Base-by-base conservation (phyloP, 257 asterid species). In the Solanum bulbocastanum region DNA sequence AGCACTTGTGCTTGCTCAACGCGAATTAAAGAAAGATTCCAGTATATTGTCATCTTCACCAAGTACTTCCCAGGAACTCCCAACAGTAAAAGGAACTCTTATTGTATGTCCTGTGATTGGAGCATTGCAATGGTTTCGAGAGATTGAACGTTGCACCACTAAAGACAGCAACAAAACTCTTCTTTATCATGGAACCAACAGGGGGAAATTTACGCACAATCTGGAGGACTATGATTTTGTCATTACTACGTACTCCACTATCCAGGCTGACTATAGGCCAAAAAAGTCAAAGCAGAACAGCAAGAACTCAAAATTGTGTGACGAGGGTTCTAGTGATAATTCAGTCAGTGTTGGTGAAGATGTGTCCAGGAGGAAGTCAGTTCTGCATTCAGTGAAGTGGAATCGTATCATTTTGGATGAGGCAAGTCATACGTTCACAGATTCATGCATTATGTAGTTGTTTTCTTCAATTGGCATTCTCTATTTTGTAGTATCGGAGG, bases 1-100 rank as follows among this genome's bases (percentile, higher is more conserved):
- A 89, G 94, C 99, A 30, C 98, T 96, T 58, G 99, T 96, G 87
- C 95, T 96, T 87, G 92, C 93, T 52, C 95, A 96, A 89, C 89
- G 96, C 76, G 93, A 91, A 88, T 83, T 94, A 79, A 42, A 39
- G 52, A 88, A 37, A 58, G 94, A 83, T 62, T 85, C 88, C 37
- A 86, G 74, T 74, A 78, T 83, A 32, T 89, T 87, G 46, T 81
- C 11, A 13, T 52, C n/a, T 18, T 52, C 10, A 52, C 62, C n/a
- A 18, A 18, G 4, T 52, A 52, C 62, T 52, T 52, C 62, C n/a
- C 62, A 52, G n/a, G 62, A 52, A 52, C 62, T 52, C 62, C 62
- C 62, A 52, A 52, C n/a, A 52, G 62, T 52, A 52, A 52, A 52
- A 52, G n/a, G 62, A 52, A 52, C 62, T 52, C 62, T 52, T 52